phyloP scores from a whole-genome alignment of 139 green algal genomes.

The Volvox africanus region DNA sequence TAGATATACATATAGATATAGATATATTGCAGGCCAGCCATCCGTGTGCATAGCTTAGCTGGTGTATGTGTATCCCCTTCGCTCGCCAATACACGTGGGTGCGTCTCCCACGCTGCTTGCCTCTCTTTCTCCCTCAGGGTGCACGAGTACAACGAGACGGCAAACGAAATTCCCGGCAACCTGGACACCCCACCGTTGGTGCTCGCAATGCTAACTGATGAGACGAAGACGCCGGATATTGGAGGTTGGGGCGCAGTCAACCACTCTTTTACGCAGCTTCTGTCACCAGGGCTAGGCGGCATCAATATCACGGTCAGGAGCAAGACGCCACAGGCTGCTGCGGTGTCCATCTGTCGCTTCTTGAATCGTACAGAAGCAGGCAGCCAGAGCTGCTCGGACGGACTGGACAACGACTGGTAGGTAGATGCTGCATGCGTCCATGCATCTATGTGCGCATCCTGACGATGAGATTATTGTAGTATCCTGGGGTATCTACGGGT shows the following conservation, averaged over 20 bases:
- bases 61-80: too few relatives aligned
- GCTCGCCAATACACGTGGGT: too few relatives aligned
- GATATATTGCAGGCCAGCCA: too few relatives aligned
- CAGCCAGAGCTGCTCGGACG: background rate
- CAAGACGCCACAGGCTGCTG: background rate
- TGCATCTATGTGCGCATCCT: background rate
- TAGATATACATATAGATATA: too few relatives aligned
- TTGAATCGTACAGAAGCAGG: background rate
- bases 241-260: background rate
- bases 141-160: background rate
- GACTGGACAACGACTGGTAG: constrained; percentile 12
- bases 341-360: background rate
- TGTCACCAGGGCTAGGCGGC: background rate
- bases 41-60: too few relatives aligned
- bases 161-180: background rate
- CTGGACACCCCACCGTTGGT: background rate
- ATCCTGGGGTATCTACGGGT: too few relatives aligned
- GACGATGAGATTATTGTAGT: too few relatives aligned
- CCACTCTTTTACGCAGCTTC: background rate
- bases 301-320: background rate
- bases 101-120: too few relatives aligned
- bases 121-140: background rate
- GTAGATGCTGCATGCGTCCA: too few relatives aligned
- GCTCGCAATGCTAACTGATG: background rate
- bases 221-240: background rate